Evolutionary conservation across 164 flowering plant genomes (phyloP), one percentile per base, ranked within the genome.

Genomic region (Vitis cinerea): DNA sequence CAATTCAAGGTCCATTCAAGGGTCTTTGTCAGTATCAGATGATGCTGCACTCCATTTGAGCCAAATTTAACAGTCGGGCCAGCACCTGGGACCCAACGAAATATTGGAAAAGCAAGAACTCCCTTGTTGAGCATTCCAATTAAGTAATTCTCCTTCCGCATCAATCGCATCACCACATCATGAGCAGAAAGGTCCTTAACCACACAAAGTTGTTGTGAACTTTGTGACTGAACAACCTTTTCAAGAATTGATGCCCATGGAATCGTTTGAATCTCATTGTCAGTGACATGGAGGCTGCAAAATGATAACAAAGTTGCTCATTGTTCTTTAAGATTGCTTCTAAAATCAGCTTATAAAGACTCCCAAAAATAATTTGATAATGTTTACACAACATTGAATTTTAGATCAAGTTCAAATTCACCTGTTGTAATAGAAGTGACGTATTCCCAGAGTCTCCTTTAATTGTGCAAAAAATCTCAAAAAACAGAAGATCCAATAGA

Each of bases 111-210:
- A 65, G 97, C 87, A 74, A 96, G 90, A n/a, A 96, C 85, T 6
- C 97, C 97, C 77, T 96, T 96, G 72, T 96, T 96, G 61, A 96
- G 79, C 99, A 96, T 89, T 64, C 97, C 99, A 70, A 96, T 93
- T 83, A 96, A 83, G 78, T 93, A 96, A 69, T 96, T 96, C 69
- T 93, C 99, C 83, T 96, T 96, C 75, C 99, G 86, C 99, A 96
- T 96, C 74, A 96, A 77, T 63, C 99, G 84, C 99, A 96, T 92
- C 23, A 93, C 84, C 56, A 92, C 82, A 78, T 96, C 98, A 81
- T 93, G 99, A 59, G 90, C 90, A 66, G 97, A 86, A 57, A 96
- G 93, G 81, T 93, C 90, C 85, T 86, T 96, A 61, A 92, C 95
- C 68, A 93, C 93, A 78, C 97, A 96, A 14, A 96, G 85, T 72